phyloP scores from a whole-genome alignment of 768 basidiomycete genomes.

The Tylopilus cervinicoccineus region DNA sequence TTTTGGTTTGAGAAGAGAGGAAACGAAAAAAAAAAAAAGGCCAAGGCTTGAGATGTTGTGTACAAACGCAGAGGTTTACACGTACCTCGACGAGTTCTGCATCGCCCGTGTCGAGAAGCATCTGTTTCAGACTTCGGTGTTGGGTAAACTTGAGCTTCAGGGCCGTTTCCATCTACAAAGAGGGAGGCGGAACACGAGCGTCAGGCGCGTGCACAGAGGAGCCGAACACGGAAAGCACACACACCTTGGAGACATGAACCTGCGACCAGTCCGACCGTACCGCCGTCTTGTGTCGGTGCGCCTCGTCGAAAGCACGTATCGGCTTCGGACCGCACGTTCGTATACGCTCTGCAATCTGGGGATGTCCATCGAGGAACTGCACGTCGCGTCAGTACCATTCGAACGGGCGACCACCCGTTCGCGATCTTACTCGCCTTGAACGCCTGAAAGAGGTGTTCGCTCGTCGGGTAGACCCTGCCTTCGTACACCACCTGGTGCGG shows the following conservation, averaged over 20 bases:
- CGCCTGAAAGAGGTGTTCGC: slow-evolving; percentile 75
- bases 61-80: neutral
- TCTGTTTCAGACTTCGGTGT: slow-evolving; percentile 51
- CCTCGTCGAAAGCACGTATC: slow-evolving; percentile 61
- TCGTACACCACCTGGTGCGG: slow-evolving; percentile 61
- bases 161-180: slow-evolving; percentile 56
- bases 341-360: slow-evolving; percentile 66
- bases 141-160: slow-evolving; percentile 69
- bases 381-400: slow-evolving; percentile 1
- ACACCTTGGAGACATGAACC: slow-evolving; percentile 61
- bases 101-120: slow-evolving; percentile 63
- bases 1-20: neutral
- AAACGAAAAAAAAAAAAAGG: no score
- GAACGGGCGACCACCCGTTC: neutral
- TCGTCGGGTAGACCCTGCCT: slow-evolving; percentile 65
- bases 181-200: neutral
- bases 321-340: slow-evolving; percentile 59
- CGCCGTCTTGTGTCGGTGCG: slow-evolving; percentile 60
- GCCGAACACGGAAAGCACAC: neutral
- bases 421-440: slow-evolving; percentile 48
- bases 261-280: slow-evolving; percentile 62
- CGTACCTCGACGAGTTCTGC: slow-evolving; percentile 65
- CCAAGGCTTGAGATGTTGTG: neutral
- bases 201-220: neutral
- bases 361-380: slow-evolving; percentile 58